A percentile compares a stretch with the other conserved stretches of the same genome.
Conservation (phyloP, 1,139 yeast species). For the Lodderomyces parapsilosis region DNA sequence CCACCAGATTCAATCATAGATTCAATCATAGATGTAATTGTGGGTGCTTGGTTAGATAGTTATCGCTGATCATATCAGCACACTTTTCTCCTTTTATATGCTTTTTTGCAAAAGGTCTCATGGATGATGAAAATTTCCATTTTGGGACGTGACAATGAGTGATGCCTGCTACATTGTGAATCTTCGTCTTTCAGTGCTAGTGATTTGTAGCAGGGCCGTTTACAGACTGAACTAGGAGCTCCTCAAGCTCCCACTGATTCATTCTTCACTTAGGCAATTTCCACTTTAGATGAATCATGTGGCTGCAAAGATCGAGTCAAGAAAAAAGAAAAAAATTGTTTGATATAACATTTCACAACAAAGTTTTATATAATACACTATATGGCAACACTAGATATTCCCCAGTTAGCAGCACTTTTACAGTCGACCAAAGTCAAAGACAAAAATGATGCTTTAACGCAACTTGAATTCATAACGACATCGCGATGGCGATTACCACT, state of each 20-base stretch:
- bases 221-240: too few species aligned
- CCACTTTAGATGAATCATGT: too few species aligned
- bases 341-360: not conserved
- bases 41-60: too few species aligned
- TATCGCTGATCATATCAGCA: not conserved
- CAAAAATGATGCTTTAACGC: constrained; percentile 48
- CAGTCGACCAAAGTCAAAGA: constrained; percentile 52
- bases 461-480: constrained; percentile 32
- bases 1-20: not conserved
- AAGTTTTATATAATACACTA: not conserved
- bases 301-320: not conserved
- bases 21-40: too few species aligned
- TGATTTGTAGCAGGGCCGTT: too few species aligned
- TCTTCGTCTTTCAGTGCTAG: too few species aligned
- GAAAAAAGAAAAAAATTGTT: not conserved
- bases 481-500: constrained; percentile 22
- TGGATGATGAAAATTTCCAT: constrained; percentile 11
- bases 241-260: too few species aligned
- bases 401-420: constrained; percentile 17
- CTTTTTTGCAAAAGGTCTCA: not conserved
- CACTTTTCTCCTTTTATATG: not conserved
- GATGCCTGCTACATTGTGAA: not conserved
- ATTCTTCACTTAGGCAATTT: too few species aligned
- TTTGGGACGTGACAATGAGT: constrained; percentile 13
- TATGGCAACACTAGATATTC: constrained; percentile 14